A percentile compares a stretch with the other conserved stretches of the same genome.
These are phyloP conservation scores for Verticillium isaacii DNA, from an alignment of 2,329 filamentous ascomycete genomes.

Conservation along the genomic window DNA sequence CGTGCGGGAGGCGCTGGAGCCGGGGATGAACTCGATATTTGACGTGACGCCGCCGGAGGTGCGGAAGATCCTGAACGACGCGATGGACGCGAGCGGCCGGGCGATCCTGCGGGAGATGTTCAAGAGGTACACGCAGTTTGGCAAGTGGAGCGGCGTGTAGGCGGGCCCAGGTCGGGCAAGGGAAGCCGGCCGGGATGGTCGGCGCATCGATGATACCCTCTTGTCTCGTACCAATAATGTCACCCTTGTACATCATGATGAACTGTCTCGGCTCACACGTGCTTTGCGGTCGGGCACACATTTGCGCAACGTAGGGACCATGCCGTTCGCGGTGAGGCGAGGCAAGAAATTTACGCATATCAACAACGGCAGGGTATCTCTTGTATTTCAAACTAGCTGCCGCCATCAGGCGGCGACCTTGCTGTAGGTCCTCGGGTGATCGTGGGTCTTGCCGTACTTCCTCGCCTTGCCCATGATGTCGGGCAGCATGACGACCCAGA, in stretches of 20 bases:
- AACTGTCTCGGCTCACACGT: background rate
- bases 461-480: constrained; percentile 55
- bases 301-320: too few species aligned
- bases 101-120: constrained; percentile 56
- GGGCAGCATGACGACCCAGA: constrained; percentile 54
- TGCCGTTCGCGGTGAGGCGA: too few species aligned
- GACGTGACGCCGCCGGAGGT: constrained; percentile 52
- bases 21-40: constrained; percentile 54
- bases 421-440: constrained; percentile 48
- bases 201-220: background rate
- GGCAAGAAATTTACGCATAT: too few species aligned
- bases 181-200: too few species aligned
- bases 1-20: constrained; percentile 51
- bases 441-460: constrained; percentile 51
- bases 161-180: background rate
- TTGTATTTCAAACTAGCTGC: background rate
- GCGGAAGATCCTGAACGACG: constrained; percentile 53
- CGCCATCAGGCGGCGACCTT: constrained; percentile 13
- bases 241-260: background rate
- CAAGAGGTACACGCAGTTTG: constrained; percentile 56
- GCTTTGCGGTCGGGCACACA: too few species aligned
- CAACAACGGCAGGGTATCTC: too few species aligned
- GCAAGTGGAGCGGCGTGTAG: constrained; percentile 57
- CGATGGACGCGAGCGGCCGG: constrained; percentile 53
- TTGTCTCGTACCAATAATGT: background rate